These are phyloP conservation scores for Cucurbita ficifolia DNA, from an alignment of 306 rosid species.

Conservation along the genomic window DNA sequence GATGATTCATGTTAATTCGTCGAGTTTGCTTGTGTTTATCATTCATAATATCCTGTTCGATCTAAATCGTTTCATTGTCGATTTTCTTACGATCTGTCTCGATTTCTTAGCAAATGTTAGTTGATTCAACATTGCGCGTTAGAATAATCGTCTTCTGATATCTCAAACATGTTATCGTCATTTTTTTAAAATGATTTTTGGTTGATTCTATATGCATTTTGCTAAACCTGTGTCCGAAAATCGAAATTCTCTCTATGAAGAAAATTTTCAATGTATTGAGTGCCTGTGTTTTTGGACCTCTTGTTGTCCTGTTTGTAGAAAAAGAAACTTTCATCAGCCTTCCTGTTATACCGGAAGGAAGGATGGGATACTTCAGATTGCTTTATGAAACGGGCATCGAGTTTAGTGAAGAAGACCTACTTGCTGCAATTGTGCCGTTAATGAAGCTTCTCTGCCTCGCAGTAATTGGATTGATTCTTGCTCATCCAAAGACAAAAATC, in stretches of 20 bases:
- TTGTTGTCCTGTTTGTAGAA: not conserved
- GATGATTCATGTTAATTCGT: not conserved
- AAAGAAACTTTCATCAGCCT: not conserved
- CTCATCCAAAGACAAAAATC: constrained; percentile 42
- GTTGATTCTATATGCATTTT: not conserved
- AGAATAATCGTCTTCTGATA: not conserved
- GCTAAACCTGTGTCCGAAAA: not conserved
- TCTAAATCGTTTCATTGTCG: not conserved
- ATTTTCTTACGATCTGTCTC: not conserved
- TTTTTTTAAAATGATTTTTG: not conserved
- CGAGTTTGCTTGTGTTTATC: not conserved
- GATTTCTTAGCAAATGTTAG: not conserved
- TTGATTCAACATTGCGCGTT: not conserved
- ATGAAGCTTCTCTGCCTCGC: constrained; percentile 58
- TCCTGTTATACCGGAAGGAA: constrained; percentile 3
- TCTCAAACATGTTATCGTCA: not conserved
- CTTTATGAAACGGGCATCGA: constrained; percentile 3
- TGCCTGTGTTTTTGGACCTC: not conserved
- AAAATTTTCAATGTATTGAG: not conserved
- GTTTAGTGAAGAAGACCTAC: constrained; percentile 33
- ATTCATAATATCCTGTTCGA: not conserved
- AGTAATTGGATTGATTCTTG: constrained; percentile 50
- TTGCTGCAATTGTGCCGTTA: constrained; percentile 53
- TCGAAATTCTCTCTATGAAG: not conserved
- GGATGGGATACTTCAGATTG: constrained; percentile 24